These are phyloP conservation scores for Hymenoscyphus fructigenus DNA, from an alignment of 2,329 filamentous ascomycete genomes.

Conservation along the genomic window DNA sequence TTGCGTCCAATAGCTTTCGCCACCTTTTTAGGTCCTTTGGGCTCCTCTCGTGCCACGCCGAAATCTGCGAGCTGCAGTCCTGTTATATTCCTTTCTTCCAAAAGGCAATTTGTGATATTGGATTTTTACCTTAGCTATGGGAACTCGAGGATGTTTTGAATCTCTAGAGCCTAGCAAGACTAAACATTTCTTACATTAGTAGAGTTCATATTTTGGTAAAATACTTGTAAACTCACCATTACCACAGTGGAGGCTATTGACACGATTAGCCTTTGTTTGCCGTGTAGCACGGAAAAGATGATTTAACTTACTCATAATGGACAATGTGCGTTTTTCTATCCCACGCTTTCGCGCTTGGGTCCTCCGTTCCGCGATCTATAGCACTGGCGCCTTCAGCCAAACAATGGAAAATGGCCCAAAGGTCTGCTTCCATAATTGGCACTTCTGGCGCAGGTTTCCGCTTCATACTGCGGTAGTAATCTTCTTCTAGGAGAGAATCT, in stretches of 20 bases:
- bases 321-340: slow-evolving; percentile 1
- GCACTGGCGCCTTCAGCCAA: not conserved
- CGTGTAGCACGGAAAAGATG: not conserved
- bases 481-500: not conserved
- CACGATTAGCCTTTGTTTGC: not conserved
- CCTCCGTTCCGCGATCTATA: slow-evolving; percentile 10
- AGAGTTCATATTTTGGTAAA: not conserved
- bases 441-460: not conserved
- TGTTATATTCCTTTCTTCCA: not conserved
- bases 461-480: not conserved
- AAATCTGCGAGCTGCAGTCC: not conserved
- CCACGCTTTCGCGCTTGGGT: not conserved
- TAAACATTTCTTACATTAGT: not conserved
- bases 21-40: not conserved
- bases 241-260: not conserved
- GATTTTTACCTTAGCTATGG: not conserved
- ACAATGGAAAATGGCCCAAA: slow-evolving; percentile 13
- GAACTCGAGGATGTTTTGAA: not conserved
- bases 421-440: slow-evolving; percentile 7
- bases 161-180: not conserved
- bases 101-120: not conserved
- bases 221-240: not conserved
- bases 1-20: not conserved
- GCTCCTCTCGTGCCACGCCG: not conserved
- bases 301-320: slow-evolving; percentile 10